Percentiles rank a stretch among this genome's conserved stretches.
Conservation (phyloP, 768 basidiomycete genomes). For the Pleurotus djamor region DNA sequence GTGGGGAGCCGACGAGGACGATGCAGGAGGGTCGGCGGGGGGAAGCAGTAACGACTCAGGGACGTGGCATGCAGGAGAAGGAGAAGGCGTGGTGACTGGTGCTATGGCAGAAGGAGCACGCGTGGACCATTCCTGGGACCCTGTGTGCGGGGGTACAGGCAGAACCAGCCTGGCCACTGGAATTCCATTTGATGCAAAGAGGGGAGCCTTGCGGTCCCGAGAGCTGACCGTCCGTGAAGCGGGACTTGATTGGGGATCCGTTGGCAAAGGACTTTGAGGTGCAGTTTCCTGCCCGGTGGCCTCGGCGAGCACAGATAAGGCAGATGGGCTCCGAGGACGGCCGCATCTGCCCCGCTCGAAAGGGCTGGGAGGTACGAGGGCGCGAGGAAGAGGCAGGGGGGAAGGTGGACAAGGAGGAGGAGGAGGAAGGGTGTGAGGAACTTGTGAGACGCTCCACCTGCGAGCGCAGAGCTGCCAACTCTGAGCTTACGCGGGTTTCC, state of each 20-base stretch:
- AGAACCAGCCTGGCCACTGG: neutral
- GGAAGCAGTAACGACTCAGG: neutral
- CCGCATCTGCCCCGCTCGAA: neutral
- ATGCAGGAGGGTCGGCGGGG: neutral
- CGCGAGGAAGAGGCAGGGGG: neutral
- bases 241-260: neutral
- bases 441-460: neutral
- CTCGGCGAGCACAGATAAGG: neutral
- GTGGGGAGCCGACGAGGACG: neutral
- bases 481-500: neutral
- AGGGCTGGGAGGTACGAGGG: neutral
- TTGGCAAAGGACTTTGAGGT: neutral
- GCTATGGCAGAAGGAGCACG: neutral
- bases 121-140: neutral
- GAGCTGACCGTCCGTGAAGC: neutral
- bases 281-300: neutral
- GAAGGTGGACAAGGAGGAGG: neutral
- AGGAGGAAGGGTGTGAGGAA: neutral
- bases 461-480: neutral
- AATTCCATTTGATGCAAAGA: neutral
- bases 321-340: neutral
- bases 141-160: neutral
- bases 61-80: neutral
- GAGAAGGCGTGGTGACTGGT: conserved; percentile 1
- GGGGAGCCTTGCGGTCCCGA: neutral